Percentiles rank a stretch among this genome's conserved stretches.
These are phyloP conservation scores for Cylindrotheca closterium DNA, from an alignment of 108 stramenopile species.

Conservation along the genomic window DNA sequence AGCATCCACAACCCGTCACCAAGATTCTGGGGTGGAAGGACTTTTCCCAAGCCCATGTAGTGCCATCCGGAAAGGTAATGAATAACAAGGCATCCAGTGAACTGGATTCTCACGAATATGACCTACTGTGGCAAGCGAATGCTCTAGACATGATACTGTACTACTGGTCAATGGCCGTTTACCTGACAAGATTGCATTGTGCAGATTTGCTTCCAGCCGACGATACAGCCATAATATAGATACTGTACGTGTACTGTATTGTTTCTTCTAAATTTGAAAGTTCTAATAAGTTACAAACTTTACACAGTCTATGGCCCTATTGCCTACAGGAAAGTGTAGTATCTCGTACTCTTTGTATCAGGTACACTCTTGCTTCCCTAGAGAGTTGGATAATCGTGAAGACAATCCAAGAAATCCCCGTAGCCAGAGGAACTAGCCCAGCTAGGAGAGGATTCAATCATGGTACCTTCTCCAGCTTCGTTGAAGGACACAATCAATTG, in stretches of 20 bases:
- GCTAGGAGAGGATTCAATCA: conserved; percentile 21
- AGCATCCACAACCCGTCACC: background rate
- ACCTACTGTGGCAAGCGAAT: background rate
- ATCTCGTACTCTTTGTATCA: too few relatives aligned
- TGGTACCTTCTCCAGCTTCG: conserved; percentile 33
- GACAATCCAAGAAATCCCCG: conserved; percentile 34
- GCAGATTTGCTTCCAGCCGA: background rate
- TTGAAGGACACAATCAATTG: conserved; percentile 41
- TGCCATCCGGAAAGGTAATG: background rate
- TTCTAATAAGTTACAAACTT: too few relatives aligned
- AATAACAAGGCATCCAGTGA: background rate
- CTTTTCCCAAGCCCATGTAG: background rate
- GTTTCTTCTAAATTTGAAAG: too few relatives aligned
- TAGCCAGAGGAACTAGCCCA: conserved; percentile 34
- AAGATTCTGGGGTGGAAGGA: background rate
- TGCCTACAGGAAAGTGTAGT: too few relatives aligned
- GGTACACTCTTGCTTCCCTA: too few relatives aligned
- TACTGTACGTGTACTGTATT: too few relatives aligned
- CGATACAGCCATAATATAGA: too few relatives aligned
- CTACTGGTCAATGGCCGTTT: background rate
- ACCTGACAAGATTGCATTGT: background rate
- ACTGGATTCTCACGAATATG: background rate
- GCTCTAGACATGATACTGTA: background rate
- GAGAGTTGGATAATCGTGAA: conserved; percentile 30
- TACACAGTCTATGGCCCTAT: too few relatives aligned